Percentiles rank a stretch among this genome's conserved stretches.
Conservation (phyloP, 2,329 filamentous ascomycete species). For the Pseudocercospora macadamiae region DNA sequence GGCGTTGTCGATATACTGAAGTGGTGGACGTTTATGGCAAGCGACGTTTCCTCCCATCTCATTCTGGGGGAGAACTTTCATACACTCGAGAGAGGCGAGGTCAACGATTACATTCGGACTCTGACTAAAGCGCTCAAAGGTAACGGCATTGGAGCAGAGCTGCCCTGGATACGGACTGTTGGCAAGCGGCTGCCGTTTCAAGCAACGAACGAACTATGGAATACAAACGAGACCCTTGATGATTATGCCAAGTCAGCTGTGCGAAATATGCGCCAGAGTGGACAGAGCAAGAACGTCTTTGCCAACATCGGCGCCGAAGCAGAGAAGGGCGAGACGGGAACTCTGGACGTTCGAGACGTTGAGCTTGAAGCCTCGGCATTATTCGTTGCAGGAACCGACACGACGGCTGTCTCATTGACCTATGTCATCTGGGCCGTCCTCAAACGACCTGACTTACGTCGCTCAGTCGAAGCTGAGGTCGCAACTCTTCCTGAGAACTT, state of each 20-base stretch:
- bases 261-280: constrained; percentile 27
- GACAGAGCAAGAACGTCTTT: constrained; percentile 31
- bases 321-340: constrained; percentile 29
- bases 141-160: constrained; percentile 38
- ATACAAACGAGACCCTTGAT: constrained; percentile 26
- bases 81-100: constrained; percentile 43
- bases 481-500: constrained; percentile 22
- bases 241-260: constrained; percentile 32
- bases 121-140: constrained; percentile 36
- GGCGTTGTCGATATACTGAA: constrained; percentile 43
- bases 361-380: constrained; percentile 33
- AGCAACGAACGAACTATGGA: constrained; percentile 26
- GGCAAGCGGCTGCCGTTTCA: constrained; percentile 29
- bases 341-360: constrained; percentile 33
- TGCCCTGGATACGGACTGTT: constrained; percentile 35
- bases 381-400: constrained; percentile 39
- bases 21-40: constrained; percentile 47
- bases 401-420: constrained; percentile 37
- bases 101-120: constrained; percentile 36
- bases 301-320: constrained; percentile 32
- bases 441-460: constrained; percentile 25
- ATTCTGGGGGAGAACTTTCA: constrained; percentile 46
- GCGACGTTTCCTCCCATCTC: constrained; percentile 43
- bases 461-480: constrained; percentile 33
- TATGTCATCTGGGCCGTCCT: constrained; percentile 37